Base-by-base conservation (phyloP, 768 basidiomycete species). In the Clitopilus passeckerianus region DNA sequence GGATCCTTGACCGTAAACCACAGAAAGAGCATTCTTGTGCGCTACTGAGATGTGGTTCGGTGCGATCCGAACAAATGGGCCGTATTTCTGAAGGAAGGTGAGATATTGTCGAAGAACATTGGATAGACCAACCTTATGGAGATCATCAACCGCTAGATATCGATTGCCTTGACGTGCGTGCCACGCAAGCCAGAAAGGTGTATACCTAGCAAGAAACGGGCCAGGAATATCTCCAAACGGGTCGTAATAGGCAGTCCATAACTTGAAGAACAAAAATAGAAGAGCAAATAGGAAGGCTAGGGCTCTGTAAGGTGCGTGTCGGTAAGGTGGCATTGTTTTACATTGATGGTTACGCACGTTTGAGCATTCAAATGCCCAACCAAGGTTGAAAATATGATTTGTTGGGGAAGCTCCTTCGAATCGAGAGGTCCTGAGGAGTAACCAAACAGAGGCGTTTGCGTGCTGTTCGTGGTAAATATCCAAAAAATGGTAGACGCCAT, bases 41-140 rank as follows among this genome's bases (percentile, higher is more conserved):
- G 72, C 64, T 52, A 72, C 63, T 15, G 74, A 75, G 52, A 75
- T 60, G 59, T 74, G 72, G 53, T 66, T 71, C 2, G 74, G 74
- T 12, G 70, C 57, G 34, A 75, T 67, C 23, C 73, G 69, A 43
- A 74, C 70, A 52, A 72, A 54, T 16, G 62, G 59, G 6, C 73
- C 70, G 57, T 68, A 68, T 64, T 67, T 67, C 71, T 72, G 37
- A 14, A 2, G 37, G 37, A n/a, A 41, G 10, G 34, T 50, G 33
- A 20, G 22, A 37, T 5, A 44, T 18, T 9, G 41, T 14, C 24
- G 18, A 46, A n/a, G n/a, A 34, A 30, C 35, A 16, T 27, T 18
- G 50, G 30, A 24, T 15, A 24, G 30, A 57, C 60, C 34, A 54
- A 68, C 71, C 63, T 68, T 61, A 50, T 74, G 72, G 7, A 68